phyloP scores from a whole-genome alignment of 2,329 filamentous ascomycete genomes.

The Pseudopyrenochaeta lycopersici region DNA sequence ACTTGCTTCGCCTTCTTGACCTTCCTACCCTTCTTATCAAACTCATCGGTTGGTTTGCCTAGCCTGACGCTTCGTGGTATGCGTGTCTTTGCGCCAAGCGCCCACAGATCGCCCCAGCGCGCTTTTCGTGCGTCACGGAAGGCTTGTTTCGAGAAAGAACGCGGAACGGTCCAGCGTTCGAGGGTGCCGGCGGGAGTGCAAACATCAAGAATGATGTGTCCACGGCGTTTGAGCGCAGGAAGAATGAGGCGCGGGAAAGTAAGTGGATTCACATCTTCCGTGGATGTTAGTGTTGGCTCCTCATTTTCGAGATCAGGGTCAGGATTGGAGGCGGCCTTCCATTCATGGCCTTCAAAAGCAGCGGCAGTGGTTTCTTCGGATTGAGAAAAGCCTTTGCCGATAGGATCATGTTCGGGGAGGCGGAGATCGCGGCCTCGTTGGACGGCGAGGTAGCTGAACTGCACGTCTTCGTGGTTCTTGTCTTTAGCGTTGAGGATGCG shows the following conservation, averaged over 20 bases:
- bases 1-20: slow-evolving; percentile 42
- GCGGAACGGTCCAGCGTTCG: slow-evolving; percentile 93
- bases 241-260: slow-evolving; percentile 81
- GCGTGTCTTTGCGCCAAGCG: slow-evolving; percentile 89
- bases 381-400: slow-evolving; percentile 53
- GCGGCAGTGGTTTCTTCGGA: slow-evolving; percentile 66
- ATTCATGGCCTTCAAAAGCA: slow-evolving; percentile 76
- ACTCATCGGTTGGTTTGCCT: slow-evolving; percentile 57
- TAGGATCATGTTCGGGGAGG: slow-evolving; percentile 39
- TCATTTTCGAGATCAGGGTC: slow-evolving; percentile 19
- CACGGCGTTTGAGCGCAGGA: slow-evolving; percentile 83
- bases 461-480: slow-evolving; percentile 87
- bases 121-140: slow-evolving; percentile 94
- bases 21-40: slow-evolving; percentile 51
- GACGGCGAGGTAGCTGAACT: slow-evolving; percentile 89
- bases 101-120: slow-evolving; percentile 94
- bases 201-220: slow-evolving; percentile 88
- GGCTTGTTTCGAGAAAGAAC: slow-evolving; percentile 79
- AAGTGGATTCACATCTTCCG: slow-evolving; percentile 60
- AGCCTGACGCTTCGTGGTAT: slow-evolving; percentile 68
- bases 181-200: slow-evolving; percentile 87
- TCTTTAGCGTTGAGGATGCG: slow-evolving; percentile 73
- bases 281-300: slow-evolving; percentile 39
- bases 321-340: slow-evolving; percentile 18
- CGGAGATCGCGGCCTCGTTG: slow-evolving; percentile 76